Conservation (phyloP, 192 early-diverging fungal species). For the Backusella luteola region DNA sequence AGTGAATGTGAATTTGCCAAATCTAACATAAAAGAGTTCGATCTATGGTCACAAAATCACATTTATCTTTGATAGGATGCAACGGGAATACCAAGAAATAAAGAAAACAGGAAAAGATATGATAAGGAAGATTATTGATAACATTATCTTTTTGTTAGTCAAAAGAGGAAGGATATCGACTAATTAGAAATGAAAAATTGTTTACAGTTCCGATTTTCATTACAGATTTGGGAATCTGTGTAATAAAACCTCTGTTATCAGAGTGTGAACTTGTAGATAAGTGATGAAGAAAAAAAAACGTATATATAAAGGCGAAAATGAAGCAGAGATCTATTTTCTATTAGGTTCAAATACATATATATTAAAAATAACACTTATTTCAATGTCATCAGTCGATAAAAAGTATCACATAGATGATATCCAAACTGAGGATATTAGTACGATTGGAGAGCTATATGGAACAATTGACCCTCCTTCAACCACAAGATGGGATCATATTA, state of each 20-base stretch:
- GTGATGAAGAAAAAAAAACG: background rate
- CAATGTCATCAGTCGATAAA: background rate
- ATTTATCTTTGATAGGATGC: background rate
- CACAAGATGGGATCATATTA: background rate
- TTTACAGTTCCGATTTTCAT: background rate
- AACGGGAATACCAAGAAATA: background rate
- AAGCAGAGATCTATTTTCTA: background rate
- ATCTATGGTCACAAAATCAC: background rate
- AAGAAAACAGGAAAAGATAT: background rate
- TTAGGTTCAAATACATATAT: background rate
- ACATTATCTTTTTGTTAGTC: slow-evolving; percentile 8
- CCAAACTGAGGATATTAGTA: background rate
- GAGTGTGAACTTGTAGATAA: background rate
- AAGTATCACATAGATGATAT: slow-evolving; percentile 3
- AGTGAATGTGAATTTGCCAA: background rate
- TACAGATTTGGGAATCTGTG: background rate
- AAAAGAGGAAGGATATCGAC: background rate
- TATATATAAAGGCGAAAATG: background rate
- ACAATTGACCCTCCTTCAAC: background rate
- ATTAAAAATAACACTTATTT: background rate
- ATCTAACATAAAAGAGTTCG: background rate
- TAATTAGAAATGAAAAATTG: background rate
- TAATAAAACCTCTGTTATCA: background rate
- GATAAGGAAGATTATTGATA: slow-evolving; percentile 15
- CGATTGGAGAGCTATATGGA: background rate